Evolutionary conservation across 2,329 filamentous ascomycete species (phyloP).

Genomic region (Colletotrichum sp.): DNA sequence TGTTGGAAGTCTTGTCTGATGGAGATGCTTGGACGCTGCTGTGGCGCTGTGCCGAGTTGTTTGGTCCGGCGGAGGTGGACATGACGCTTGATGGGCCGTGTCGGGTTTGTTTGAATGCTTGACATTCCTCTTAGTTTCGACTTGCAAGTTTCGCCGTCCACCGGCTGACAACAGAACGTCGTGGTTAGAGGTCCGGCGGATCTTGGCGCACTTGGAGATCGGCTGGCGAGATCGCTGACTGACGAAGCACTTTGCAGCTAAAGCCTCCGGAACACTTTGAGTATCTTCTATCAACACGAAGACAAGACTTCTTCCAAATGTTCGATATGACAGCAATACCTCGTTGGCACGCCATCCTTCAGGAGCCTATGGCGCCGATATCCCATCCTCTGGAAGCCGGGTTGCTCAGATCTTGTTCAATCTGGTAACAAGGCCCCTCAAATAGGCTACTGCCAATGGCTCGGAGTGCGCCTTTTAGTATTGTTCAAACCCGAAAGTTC

Average conservation of each 20-base stretch:
- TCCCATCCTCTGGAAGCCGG: accelerated
- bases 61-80: accelerated
- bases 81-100: not conserved
- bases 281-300: not conserved
- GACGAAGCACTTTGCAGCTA: too few relatives aligned
- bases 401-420: not conserved
- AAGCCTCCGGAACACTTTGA: too few relatives aligned
- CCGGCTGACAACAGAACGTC: too few relatives aligned
- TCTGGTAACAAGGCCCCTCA: accelerated
- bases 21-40: not conserved
- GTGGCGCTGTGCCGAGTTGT: not conserved
- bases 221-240: accelerated
- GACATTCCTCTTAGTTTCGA: too few relatives aligned
- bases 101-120: not conserved
- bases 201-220: too few relatives aligned
- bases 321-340: not conserved
- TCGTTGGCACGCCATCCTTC: not conserved
- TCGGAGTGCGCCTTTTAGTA: not conserved
- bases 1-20: not conserved
- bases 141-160: too few relatives aligned
- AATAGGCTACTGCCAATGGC: not conserved
- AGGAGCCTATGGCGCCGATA: accelerated
- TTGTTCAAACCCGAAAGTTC: not conserved
- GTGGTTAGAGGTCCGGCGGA: not conserved
- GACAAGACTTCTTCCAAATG: accelerated